Conservation (phyloP, 148 eudicot genomes). For the Polygonum aviculare region DNA sequence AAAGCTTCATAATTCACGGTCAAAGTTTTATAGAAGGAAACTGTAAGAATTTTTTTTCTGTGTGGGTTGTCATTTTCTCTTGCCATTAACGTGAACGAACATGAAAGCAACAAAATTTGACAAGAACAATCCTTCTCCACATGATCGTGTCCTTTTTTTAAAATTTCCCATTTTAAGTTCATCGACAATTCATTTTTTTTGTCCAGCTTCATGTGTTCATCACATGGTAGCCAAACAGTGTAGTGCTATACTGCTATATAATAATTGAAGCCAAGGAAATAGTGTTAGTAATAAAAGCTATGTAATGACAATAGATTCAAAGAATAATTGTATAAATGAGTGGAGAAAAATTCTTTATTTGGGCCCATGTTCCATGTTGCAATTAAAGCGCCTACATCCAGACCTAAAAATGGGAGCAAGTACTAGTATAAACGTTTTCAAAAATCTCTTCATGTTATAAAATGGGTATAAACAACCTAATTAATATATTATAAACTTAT, state of each 20-base stretch:
- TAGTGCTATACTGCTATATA: background rate
- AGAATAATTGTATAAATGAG: no score
- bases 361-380: no score
- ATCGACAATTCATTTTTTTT: background rate
- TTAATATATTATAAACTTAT: no score
- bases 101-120: background rate
- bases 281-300: background rate
- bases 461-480: no score
- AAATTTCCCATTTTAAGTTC: background rate
- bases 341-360: no score
- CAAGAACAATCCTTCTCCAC: background rate
- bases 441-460: no score
- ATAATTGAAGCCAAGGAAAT: background rate
- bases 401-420: no score
- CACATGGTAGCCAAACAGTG: background rate
- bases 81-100: background rate
- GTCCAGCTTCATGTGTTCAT: background rate
- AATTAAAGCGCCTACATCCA: no score
- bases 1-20: background rate
- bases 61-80: background rate
- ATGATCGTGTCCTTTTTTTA: background rate
- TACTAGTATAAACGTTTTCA: no score
- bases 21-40: background rate
- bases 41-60: background rate
- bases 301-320: no score